Evolutionary conservation across 331 rosid genomes (phyloP).

Genomic region (Prunus yedoensis): DNA sequence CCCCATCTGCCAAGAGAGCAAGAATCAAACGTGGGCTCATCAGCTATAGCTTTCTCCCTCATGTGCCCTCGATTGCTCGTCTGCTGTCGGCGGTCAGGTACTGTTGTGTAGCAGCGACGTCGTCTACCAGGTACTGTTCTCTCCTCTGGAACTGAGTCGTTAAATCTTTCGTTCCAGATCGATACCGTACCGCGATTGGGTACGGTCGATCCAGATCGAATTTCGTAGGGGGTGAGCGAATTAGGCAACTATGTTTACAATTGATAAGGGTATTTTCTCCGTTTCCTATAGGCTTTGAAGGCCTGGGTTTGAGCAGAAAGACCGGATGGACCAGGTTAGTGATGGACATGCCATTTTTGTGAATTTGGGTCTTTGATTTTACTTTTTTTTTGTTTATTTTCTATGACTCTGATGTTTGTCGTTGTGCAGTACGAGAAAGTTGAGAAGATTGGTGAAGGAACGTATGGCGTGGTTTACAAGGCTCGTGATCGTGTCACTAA

Average conservation of each 20-base stretch:
- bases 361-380: neutral
- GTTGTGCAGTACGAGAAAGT: conserved; percentile 85
- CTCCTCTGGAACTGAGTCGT: too few relatives aligned
- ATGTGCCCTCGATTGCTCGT: too few relatives aligned
- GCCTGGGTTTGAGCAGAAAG: neutral
- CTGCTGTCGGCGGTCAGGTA: too few relatives aligned
- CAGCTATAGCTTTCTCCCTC: too few relatives aligned
- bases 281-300: conserved; percentile 6
- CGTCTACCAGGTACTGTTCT: too few relatives aligned
- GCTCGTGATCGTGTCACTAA: conserved; percentile 88
- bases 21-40: too few relatives aligned
- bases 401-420: conserved; percentile 16
- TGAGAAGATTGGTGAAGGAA: conserved; percentile 98
- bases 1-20: too few relatives aligned
- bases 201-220: too few relatives aligned
- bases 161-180: too few relatives aligned
- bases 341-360: neutral
- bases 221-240: too few relatives aligned
- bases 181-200: too few relatives aligned
- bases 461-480: conserved; percentile 98
- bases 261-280: neutral
- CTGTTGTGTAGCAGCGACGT: too few relatives aligned
- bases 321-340: conserved; percentile 32
- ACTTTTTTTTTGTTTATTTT: neutral
- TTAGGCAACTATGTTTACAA: neutral